phyloP scores from a whole-genome alignment of 768 basidiomycete species.

The Suillus subaureus region DNA sequence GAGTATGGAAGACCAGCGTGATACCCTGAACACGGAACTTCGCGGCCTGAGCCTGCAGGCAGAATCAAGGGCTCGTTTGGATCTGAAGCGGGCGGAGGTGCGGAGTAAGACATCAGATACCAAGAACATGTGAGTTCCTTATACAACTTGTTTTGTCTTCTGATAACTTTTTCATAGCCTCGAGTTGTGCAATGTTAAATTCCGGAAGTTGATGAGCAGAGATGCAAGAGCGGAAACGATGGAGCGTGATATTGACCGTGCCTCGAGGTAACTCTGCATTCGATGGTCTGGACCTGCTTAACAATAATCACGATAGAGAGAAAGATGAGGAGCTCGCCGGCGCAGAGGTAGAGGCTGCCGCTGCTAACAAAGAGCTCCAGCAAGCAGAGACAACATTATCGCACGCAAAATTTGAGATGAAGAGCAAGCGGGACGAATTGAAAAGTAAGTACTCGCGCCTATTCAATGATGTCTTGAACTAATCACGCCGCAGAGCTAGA shows the following conservation, averaged over 20 bases:
- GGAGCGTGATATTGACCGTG: constrained; percentile 69
- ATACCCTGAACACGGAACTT: constrained; percentile 71
- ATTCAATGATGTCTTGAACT: constrained; percentile 3
- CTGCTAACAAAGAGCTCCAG: constrained; percentile 60
- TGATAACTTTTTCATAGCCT: constrained; percentile 48
- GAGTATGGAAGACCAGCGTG: constrained; percentile 66
- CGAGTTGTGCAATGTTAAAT: constrained; percentile 59
- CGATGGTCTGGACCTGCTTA: neutral
- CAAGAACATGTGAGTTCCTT: constrained; percentile 58
- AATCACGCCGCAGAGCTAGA: constrained; percentile 47
- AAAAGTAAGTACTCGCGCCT: constrained; percentile 45
- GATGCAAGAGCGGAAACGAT: constrained; percentile 65
- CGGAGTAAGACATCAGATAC: constrained; percentile 68
- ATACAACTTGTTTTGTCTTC: neutral
- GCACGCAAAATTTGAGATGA: constrained; percentile 60
- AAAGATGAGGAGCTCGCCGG: constrained; percentile 62
- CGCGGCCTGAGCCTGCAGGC: constrained; percentile 74
- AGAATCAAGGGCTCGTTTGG: constrained; percentile 76
- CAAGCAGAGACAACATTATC: constrained; percentile 64
- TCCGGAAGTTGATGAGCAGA: constrained; percentile 63
- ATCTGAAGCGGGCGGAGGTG: constrained; percentile 70
- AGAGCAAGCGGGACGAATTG: constrained; percentile 62
- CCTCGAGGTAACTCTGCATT: constrained; percentile 51
- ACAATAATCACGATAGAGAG: constrained; percentile 45
- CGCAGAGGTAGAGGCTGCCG: constrained; percentile 33